A percentile compares a stretch with the other conserved stretches of the same genome.
These are phyloP conservation scores for Coemansia sp. DNA, from an alignment of 192 early-diverging fungal species.

Conservation along the genomic window DNA sequence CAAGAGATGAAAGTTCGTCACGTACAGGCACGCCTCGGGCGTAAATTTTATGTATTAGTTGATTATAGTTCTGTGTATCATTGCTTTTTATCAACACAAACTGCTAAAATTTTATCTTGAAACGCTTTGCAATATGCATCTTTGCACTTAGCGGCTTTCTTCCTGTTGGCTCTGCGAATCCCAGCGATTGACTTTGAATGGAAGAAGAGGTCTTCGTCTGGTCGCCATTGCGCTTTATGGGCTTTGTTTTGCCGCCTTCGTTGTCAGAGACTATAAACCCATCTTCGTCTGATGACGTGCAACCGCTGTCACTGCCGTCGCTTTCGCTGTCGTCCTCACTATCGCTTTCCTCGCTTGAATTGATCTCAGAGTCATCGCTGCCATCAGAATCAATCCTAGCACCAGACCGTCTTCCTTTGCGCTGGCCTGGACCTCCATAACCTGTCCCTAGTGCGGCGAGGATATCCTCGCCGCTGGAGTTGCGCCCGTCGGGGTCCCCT, in stretches of 20 bases:
- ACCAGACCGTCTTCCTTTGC: background rate
- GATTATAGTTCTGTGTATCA: background rate
- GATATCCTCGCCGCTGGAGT: constrained; percentile 5
- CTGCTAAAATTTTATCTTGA: constrained; percentile 51
- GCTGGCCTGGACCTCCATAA: background rate
- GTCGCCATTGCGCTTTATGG: constrained; percentile 17
- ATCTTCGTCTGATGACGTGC: constrained; percentile 19
- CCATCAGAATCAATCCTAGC: constrained; percentile 1
- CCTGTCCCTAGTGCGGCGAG: constrained; percentile 28
- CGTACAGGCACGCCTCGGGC: constrained; percentile 37
- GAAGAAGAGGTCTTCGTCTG: background rate
- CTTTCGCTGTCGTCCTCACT: constrained; percentile 13
- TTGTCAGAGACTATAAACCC: constrained; percentile 39
- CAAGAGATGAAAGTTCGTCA: constrained; percentile 26
- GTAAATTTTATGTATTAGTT: constrained; percentile 3
- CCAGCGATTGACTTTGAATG: background rate
- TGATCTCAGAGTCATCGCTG: background rate
- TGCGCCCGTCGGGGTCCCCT: background rate
- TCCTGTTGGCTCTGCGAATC: background rate
- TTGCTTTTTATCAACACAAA: constrained; percentile 1
- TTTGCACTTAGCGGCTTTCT: constrained; percentile 24
- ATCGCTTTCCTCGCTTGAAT: constrained; percentile 2
- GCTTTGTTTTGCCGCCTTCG: constrained; percentile 14
- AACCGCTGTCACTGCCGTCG: background rate
- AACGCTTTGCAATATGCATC: constrained; percentile 45